Percentiles rank a stretch among this genome's conserved stretches.
These are phyloP conservation scores for Leccinum fibrillosum DNA, from an alignment of 768 basidiomycete genomes.

Conservation along the genomic window DNA sequence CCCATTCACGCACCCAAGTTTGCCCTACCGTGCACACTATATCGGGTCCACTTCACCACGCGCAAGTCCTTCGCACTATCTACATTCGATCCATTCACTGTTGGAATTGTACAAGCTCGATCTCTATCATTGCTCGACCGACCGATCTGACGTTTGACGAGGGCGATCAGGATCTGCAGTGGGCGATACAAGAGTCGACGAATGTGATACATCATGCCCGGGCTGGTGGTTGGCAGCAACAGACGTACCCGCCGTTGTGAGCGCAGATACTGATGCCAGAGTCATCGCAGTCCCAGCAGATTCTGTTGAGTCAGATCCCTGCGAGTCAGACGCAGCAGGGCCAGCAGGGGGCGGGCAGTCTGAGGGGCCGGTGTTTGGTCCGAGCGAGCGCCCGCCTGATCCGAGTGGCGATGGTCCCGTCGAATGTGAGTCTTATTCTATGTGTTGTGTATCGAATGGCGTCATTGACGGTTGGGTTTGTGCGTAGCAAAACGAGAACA, in stretches of 20 bases:
- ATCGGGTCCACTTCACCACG: slow-evolving; percentile 78
- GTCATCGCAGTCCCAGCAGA: neutral
- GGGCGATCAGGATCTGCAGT: slow-evolving; percentile 47
- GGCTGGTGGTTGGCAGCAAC: slow-evolving; percentile 26
- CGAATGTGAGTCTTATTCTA: slow-evolving; percentile 46
- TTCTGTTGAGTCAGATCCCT: neutral
- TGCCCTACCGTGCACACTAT: slow-evolving; percentile 75
- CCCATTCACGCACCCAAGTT: slow-evolving; percentile 77
- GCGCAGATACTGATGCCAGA: neutral
- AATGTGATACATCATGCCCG: slow-evolving; percentile 25
- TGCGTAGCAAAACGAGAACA: slow-evolving; percentile 31
- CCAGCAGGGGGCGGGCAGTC: slow-evolving; percentile 18
- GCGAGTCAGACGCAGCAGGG: neutral
- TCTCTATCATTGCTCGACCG: slow-evolving; percentile 31
- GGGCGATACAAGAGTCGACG: slow-evolving; percentile 54
- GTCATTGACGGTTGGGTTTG: neutral
- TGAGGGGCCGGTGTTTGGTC: slow-evolving; percentile 46
- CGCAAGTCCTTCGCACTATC: slow-evolving; percentile 72
- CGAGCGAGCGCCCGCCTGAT: slow-evolving; percentile 59
- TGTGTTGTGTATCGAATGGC: neutral
- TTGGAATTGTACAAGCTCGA: slow-evolving; percentile 68
- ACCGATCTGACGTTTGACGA: slow-evolving; percentile 66
- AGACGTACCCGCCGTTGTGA: slow-evolving; percentile 13
- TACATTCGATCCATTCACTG: slow-evolving; percentile 63
- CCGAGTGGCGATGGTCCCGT: slow-evolving; percentile 64